These are phyloP conservation scores for Microbotryomycetes sp. DNA, from an alignment of 1,284 basidiomycete species.

Conservation along the genomic window DNA sequence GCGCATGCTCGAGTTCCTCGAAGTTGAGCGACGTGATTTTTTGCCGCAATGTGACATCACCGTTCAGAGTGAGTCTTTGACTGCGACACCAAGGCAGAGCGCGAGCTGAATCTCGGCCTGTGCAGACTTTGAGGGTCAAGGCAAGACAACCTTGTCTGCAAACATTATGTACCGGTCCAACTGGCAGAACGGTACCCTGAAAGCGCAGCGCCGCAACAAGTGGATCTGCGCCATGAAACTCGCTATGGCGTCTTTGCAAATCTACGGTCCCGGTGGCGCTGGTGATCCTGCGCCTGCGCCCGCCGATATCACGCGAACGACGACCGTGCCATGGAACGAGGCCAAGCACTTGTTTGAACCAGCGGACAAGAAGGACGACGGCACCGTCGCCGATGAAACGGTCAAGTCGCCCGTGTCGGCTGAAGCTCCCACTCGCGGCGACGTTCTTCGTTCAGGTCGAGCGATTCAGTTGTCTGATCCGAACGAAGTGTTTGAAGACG, in stretches of 20 bases:
- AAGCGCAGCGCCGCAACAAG: constrained; percentile 69
- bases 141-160: constrained; percentile 66
- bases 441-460: background rate
- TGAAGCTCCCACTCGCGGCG: constrained; percentile 36
- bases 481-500: background rate
- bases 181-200: constrained; percentile 71
- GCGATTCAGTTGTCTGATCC: background rate
- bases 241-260: constrained; percentile 58
- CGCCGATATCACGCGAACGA: constrained; percentile 36
- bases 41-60: constrained; percentile 38
- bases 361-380: background rate
- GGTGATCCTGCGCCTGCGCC: constrained; percentile 51
- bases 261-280: constrained; percentile 65
- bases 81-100: constrained; percentile 43
- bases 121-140: constrained; percentile 70
- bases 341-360: background rate
- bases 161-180: constrained; percentile 90
- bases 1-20: constrained; percentile 74
- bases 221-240: constrained; percentile 82
- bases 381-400: background rate
- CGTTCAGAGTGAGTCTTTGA: constrained; percentile 23
- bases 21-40: constrained; percentile 44
- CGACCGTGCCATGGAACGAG: background rate
- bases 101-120: background rate
- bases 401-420: constrained; percentile 1